Conservation (phyloP, 2,329 filamentous ascomycete species). For the Lasiodiplodia citricola region DNA sequence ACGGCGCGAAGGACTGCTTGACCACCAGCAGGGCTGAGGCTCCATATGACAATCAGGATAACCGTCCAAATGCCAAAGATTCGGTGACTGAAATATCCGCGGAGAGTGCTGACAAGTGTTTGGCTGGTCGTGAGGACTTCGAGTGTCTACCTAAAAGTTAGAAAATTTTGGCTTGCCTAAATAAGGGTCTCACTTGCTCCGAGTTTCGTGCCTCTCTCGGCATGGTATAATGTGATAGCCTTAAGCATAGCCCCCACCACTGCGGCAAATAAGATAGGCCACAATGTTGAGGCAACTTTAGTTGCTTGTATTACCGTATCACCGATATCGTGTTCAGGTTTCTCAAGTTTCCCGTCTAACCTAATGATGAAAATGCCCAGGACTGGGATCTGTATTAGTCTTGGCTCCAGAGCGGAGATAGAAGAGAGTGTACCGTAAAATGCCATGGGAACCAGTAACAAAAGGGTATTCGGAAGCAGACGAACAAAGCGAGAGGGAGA, state of each 20-base stretch:
- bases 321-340: background rate
- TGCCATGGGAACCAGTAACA: background rate
- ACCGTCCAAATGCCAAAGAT: background rate
- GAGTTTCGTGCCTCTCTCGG: conserved; percentile 1
- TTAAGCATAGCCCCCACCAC: conserved; percentile 1
- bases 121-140: conserved; percentile 3
- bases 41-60: background rate
- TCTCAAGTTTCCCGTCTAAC: background rate
- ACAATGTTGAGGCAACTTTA: conserved; percentile 8
- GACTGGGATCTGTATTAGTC: background rate
- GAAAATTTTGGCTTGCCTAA: no score
- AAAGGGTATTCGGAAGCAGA: background rate
- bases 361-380: background rate
- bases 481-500: background rate
- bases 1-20: conserved; percentile 1
- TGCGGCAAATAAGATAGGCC: conserved; percentile 3
- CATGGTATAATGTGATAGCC: background rate
- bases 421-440: background rate
- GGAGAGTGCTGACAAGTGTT: background rate
- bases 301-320: background rate
- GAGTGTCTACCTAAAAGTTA: no score
- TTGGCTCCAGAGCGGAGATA: background rate
- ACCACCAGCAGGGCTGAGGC: background rate
- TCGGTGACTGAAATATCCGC: background rate
- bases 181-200: no score